Evolutionary conservation across 148 eudicot genomes (phyloP).

Genomic region (Arctostaphylos glauca): DNA sequence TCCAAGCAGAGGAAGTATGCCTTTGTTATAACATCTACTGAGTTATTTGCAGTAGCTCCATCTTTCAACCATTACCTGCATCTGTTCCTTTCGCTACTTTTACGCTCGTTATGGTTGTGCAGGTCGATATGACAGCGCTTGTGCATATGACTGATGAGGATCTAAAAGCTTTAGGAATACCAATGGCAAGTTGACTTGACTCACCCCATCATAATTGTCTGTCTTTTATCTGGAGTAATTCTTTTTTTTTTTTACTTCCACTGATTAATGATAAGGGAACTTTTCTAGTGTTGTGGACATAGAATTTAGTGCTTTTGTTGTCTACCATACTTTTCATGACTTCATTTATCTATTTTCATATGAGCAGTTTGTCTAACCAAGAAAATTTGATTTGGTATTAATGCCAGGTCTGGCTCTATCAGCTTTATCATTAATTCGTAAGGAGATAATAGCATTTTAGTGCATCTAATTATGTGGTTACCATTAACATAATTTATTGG

Average conservation of each 20-base stretch:
- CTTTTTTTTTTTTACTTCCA: not conserved
- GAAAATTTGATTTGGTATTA: not conserved
- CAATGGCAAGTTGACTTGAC: constrained; percentile 49
- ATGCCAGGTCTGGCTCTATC: not conserved
- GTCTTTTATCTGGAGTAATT: not conserved
- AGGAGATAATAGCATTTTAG: not conserved
- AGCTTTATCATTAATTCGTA: not conserved
- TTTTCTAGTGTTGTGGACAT: not conserved
- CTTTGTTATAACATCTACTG: not conserved
- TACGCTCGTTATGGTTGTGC: constrained; percentile 19
- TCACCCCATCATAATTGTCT: not conserved
- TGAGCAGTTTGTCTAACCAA: not conserved
- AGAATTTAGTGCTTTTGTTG: not conserved
- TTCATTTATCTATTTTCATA: not conserved
- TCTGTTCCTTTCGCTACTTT: not conserved
- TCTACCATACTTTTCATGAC: not conserved
- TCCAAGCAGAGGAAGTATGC: constrained; percentile 65
- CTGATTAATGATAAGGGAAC: not conserved
- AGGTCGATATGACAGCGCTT: constrained; percentile 96
- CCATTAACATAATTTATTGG: not conserved
- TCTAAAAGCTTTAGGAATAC: constrained; percentile 85
- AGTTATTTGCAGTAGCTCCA: not conserved
- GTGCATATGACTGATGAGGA: constrained; percentile 87
- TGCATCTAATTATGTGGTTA: not conserved
- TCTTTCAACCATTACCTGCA: not conserved